These are phyloP conservation scores for Metarhizium humberi DNA, from an alignment of 2,329 filamentous ascomycete species.

Conservation along the genomic window DNA sequence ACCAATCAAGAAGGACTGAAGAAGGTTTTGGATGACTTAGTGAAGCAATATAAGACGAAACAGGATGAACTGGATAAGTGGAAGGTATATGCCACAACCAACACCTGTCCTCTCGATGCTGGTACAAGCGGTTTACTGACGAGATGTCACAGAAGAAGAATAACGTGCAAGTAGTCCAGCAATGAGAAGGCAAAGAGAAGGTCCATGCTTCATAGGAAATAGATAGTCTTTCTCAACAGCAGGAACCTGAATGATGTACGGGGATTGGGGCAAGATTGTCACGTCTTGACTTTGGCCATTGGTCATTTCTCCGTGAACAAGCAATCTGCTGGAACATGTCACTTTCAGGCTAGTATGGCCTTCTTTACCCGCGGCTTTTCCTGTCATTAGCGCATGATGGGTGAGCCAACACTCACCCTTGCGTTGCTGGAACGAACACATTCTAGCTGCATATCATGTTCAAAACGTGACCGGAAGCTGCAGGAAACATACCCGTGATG, in stretches of 20 bases:
- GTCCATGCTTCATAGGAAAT: background rate
- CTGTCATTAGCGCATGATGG: background rate
- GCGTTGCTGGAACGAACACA: background rate
- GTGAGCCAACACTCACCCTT: background rate
- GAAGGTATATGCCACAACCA: constrained; percentile 63
- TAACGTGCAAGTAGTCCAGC: constrained; percentile 78
- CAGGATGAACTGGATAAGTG: constrained; percentile 94
- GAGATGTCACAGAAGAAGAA: constrained; percentile 65
- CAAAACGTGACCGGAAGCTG: background rate
- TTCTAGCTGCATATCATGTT: background rate
- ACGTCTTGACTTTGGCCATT: background rate
- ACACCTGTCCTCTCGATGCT: background rate
- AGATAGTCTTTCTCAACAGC: background rate
- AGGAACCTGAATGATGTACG: background rate
- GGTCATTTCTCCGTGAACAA: background rate
- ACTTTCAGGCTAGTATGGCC: background rate
- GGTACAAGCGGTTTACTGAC: background rate
- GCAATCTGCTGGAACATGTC: background rate
- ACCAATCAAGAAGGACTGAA: constrained; percentile 91
- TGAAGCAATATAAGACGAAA: constrained; percentile 94
- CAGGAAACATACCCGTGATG: background rate
- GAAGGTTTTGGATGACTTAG: constrained; percentile 86
- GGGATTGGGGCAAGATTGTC: background rate
- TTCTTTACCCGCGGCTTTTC: background rate
- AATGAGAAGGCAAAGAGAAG: constrained; percentile 32